Evolutionary conservation across 2,329 filamentous ascomycete genomes (phyloP), one percentile per base, ranked within the genome.

Genomic region (Claviceps arundinis): DNA sequence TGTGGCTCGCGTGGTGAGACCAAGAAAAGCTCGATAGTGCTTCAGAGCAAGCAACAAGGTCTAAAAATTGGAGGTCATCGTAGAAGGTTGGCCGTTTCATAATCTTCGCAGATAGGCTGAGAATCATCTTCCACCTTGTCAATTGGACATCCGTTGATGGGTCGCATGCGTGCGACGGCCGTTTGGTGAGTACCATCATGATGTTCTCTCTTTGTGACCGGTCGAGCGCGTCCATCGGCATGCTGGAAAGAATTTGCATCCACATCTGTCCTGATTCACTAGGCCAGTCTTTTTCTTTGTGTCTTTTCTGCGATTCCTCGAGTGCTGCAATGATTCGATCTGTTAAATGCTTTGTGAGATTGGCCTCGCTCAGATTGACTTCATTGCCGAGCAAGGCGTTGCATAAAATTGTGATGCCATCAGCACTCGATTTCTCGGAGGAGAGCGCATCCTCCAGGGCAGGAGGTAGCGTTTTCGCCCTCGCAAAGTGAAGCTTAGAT

Each of bases 11-110:
- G 3, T 60, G 53, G 5, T 58, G 52, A 43, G 62, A 40, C 37
- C 57, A 57, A 16, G 58, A 59, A 22, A 66, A 42, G 38, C 52
- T 55, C 8, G 64, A 64, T 53, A 68, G 56, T 6, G 61, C 60
- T 40, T 68, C 61, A 1, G 68, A 68, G 8, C 68, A 55, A 5
- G 62, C 60, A 2, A 65, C 59, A 5, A 70, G 61, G 50, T 70
- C 61, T 0, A 59, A 56, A 48, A 72, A 78, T 1, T 54, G 59
- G 64, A 78, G 70, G 0, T 61, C 65, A 56, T 74, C 65, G 56
- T 78, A 75, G 52, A 76, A 76, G 0, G 74, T 77, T 0, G 76
- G 69, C n/a, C 69, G 68, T 5, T 63, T 61, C 70, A 78, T 76
- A 24, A 78, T 61, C 57, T 75, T 78, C 2, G 69, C 61, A 56